Conservation (phyloP, 768 basidiomycete genomes). For the Solioccasus polychromus region DNA sequence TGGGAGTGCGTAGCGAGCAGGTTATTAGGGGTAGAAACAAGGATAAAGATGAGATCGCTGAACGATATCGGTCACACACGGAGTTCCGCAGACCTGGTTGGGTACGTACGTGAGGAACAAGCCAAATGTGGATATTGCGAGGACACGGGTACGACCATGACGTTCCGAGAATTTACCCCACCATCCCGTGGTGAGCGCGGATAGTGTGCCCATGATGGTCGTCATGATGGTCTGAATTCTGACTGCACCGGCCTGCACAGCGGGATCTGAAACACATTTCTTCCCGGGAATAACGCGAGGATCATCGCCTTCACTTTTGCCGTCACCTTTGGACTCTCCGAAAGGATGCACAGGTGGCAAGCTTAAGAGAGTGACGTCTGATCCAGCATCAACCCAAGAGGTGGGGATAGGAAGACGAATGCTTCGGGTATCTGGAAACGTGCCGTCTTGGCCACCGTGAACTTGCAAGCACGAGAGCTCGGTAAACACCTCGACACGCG, state of each 20-base stretch:
- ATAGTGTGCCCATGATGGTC: constrained; percentile 72
- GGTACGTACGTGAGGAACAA: constrained; percentile 68
- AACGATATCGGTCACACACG: constrained; percentile 1
- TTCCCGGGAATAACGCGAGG: constrained; percentile 37
- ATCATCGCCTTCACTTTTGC: constrained; percentile 36
- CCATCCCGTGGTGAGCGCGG: constrained; percentile 80
- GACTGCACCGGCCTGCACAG: constrained; percentile 67
- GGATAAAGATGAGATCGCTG: constrained; percentile 76
- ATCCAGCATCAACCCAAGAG: constrained; percentile 3
- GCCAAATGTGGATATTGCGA: constrained; percentile 64
- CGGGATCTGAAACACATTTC: constrained; percentile 45
- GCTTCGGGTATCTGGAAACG: constrained; percentile 4
- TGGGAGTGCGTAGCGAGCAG: constrained; percentile 64
- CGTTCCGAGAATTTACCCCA: constrained; percentile 83
- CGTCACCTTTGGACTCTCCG: constrained; percentile 21
- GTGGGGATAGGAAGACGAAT: constrained; percentile 4
- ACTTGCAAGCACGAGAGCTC: constrained; percentile 68
- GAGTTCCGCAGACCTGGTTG: not conserved
- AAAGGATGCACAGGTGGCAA: constrained; percentile 6
- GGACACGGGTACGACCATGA: constrained; percentile 72
- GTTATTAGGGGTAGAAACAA: constrained; percentile 68
- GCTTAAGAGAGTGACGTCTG: constrained; percentile 10
- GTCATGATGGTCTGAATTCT: constrained; percentile 76
- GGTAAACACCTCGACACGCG: constrained; percentile 77
- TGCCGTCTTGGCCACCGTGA: constrained; percentile 44